A percentile compares a stretch with the other conserved stretches of the same genome.
Evolutionary conservation across 2,329 filamentous ascomycete genomes (phyloP).

Genomic region (Parasarocladium wereldwijsianum): DNA sequence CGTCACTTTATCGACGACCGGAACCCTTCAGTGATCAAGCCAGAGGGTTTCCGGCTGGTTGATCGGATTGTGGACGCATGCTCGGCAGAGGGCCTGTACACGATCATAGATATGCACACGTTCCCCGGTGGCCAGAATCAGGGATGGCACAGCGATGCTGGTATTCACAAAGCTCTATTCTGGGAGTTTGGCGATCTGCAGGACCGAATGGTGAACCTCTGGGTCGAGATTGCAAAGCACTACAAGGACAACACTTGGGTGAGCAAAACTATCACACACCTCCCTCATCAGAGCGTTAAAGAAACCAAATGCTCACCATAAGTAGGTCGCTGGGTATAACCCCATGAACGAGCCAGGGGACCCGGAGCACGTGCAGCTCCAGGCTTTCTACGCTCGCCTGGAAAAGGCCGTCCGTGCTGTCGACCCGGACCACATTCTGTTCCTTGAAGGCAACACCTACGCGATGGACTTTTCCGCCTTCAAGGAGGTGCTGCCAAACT

Average conservation of each 20-base stretch:
- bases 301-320: too few species aligned
- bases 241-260: constrained; percentile 25
- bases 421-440: constrained; percentile 31
- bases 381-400: constrained; percentile 23
- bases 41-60: constrained; percentile 32
- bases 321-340: constrained; percentile 21
- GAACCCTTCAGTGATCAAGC: constrained; percentile 31
- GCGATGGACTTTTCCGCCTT: constrained; percentile 15
- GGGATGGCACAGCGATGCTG: constrained; percentile 28
- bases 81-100: constrained; percentile 24
- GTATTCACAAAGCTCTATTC: constrained; percentile 23
- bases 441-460: constrained; percentile 31
- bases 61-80: constrained; percentile 31
- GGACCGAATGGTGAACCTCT: constrained; percentile 25
- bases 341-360: constrained; percentile 17
- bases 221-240: constrained; percentile 23
- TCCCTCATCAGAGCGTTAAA: too few species aligned
- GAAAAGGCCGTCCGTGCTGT: constrained; percentile 21
- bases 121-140: constrained; percentile 30
- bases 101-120: constrained; percentile 29
- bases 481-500: constrained; percentile 24
- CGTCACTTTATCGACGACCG: constrained; percentile 38
- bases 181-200: constrained; percentile 31
- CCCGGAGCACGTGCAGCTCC: constrained; percentile 16
- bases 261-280: neutral